Percentiles rank a stretch among this genome's conserved stretches.
Evolutionary conservation across 805 yeast genomes (phyloP).

Genomic region (Metschnikowia rubicola): DNA sequence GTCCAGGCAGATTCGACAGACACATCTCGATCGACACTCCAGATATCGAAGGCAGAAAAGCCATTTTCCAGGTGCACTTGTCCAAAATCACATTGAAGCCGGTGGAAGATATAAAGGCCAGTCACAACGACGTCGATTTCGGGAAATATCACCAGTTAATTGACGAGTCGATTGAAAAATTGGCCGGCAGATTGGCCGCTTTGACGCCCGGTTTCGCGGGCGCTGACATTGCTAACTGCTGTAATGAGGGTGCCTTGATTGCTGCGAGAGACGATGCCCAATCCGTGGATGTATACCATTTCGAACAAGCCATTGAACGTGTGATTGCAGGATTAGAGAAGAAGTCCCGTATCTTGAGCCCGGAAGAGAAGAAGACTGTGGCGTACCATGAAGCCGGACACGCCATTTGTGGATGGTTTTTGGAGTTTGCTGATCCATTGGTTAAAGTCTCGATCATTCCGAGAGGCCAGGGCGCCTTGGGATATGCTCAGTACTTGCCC

Average conservation of each 20-base stretch:
- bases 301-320: constrained; percentile 95
- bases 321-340: constrained; percentile 95
- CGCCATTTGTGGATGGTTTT: constrained; percentile 96
- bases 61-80: constrained; percentile 85
- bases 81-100: constrained; percentile 55
- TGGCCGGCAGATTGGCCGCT: constrained; percentile 89
- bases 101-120: constrained; percentile 36
- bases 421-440: constrained; percentile 87
- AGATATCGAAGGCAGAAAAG: constrained; percentile 91
- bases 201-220: constrained; percentile 98
- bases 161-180: constrained; percentile 28
- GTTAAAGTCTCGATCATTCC: constrained; percentile 96
- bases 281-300: constrained; percentile 72
- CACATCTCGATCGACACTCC: constrained; percentile 91
- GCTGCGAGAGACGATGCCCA: constrained; percentile 83
- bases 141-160: constrained; percentile 38
- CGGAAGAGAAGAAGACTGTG: constrained; percentile 84
- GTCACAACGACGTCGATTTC: constrained; percentile 37
- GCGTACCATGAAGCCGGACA: constrained; percentile 99
- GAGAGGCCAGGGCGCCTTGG: constrained; percentile 93
- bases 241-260: constrained; percentile 95
- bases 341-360: constrained; percentile 76
- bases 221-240: constrained; percentile 96
- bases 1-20: constrained; percentile 98
- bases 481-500: constrained; percentile 96